Base-by-base conservation (phyloP, 1,284 basidiomycete species). In the Inonotus hispidus region DNA sequence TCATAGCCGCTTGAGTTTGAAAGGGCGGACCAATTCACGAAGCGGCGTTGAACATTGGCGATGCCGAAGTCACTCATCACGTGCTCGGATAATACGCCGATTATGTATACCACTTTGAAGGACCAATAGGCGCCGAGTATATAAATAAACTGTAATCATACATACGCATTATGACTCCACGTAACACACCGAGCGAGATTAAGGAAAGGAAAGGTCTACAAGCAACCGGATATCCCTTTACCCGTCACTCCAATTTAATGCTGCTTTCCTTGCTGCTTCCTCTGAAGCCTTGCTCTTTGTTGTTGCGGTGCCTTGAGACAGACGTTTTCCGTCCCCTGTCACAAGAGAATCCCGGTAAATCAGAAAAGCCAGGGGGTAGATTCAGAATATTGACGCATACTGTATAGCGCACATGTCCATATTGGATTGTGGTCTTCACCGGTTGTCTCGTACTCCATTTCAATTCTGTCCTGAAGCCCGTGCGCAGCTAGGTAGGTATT, bases 241-340 rank as follows among this genome's bases (percentile, higher is more conserved):
- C 19, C 41, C 35, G 38, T 19, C 21, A 19, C n/a, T 52, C 50
- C 50, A 52, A 13, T n/a, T 16, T 35, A 3, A 13, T 29, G 35
- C 53, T 7, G 52, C 58, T 7, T 35, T 53, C 19, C 19, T 60
- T 4, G 58, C 49, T 29, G 58, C 58, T 35, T 43, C 19, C 25
- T 60, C 58, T 46, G 39, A 11, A n/a, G 58, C 49, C 38, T 53
- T 45, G n/a, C 37, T 43, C 35, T 57, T 57, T 13, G 43, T 37
- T 13, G 56, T 13, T 21, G 16, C 43, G 7, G 37, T 29, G 16
- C 56, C 56, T 8, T 4, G 35, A 6, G 56, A 25, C 3, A 57
- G 19, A 13, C 4, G 4, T 21, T 14, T 32, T 27, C 56, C 56
- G 45, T 57, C 56, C 25, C 56, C 56, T 57, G 14, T 25, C 41